These are phyloP conservation scores for Neurospora tetraspora DNA, from an alignment of 495 filamentous ascomycete species.

Conservation along the genomic window DNA sequence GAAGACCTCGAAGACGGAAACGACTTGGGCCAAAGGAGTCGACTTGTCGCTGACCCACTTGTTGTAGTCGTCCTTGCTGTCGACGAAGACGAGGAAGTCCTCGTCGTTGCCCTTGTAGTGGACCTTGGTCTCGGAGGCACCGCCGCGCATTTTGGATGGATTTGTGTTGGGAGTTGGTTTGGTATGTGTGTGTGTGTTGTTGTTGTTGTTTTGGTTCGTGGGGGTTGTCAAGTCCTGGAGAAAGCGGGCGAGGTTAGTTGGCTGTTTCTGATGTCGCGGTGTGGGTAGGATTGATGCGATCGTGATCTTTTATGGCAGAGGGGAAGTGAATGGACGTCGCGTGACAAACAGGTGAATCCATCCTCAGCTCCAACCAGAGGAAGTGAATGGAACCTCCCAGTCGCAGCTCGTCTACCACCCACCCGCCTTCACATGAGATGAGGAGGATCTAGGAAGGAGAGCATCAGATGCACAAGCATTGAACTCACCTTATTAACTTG, in stretches of 20 bases:
- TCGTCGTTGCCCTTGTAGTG: slow-evolving; percentile 83
- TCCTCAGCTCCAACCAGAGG: background rate
- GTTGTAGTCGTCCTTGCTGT: slow-evolving; percentile 57
- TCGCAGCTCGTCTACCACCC: background rate
- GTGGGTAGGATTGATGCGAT: background rate
- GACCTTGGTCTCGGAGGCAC: slow-evolving; percentile 64
- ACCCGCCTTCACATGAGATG: background rate
- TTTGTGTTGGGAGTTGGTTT: slow-evolving; percentile 15
- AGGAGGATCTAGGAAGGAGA: background rate
- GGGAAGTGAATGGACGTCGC: background rate
- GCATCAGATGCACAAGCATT: background rate
- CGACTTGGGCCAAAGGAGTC: slow-evolving; percentile 72
- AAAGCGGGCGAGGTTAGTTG: background rate
- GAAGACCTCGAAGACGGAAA: slow-evolving; percentile 84
- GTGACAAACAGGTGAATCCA: background rate
- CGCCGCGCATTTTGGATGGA: slow-evolving; percentile 62
- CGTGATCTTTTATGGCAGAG: background rate
- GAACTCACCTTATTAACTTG: background rate
- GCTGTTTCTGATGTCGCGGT: background rate
- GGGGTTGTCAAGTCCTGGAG: background rate
- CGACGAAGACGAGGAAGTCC: slow-evolving; percentile 86
- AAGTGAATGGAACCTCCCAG: background rate
- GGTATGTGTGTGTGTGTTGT: no score
- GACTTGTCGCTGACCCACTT: slow-evolving; percentile 77
- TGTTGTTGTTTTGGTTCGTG: background rate